Percentiles rank a stretch among this genome's conserved stretches.
Conservation (phyloP, 805 yeast species). For the Kluyveromyces starmeri region DNA sequence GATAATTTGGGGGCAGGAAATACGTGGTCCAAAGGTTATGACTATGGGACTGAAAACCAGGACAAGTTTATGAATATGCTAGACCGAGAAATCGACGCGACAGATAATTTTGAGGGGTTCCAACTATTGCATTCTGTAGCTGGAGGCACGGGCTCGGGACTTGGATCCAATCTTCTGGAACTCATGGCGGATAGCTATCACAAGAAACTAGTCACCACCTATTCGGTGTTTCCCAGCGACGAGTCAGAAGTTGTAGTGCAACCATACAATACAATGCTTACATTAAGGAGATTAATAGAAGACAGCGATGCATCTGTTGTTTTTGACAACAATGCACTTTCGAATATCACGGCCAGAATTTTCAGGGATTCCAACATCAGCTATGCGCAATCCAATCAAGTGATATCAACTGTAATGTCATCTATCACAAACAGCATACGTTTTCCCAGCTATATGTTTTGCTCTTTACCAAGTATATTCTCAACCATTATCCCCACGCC, state of each 20-base stretch:
- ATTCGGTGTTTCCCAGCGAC: conserved; percentile 75
- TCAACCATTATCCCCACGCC: conserved; percentile 84
- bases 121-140: conserved; percentile 91
- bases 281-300: conserved; percentile 74
- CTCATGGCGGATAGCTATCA: conserved; percentile 69
- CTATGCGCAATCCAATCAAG: conserved; percentile 70
- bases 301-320: conserved; percentile 83
- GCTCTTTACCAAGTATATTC: conserved; percentile 70
- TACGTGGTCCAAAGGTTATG: conserved; percentile 89
- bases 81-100: conserved; percentile 82
- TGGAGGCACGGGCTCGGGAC: conserved; percentile 98
- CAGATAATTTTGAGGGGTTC: conserved; percentile 85
- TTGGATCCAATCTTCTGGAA: conserved; percentile 78
- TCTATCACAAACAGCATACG: conserved; percentile 80
- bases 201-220: conserved; percentile 76
- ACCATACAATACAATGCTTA: conserved; percentile 83
- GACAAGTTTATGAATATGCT: conserved; percentile 77
- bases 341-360: conserved; percentile 57
- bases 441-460: conserved; percentile 87
- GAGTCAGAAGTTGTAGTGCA: conserved; percentile 96
- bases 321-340: conserved; percentile 81
- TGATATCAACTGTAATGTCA: conserved; percentile 78
- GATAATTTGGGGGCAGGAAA: conserved; percentile 93
- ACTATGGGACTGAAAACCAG: conserved; percentile 55
- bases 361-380: conserved; percentile 53